Evolutionary conservation across 352 stramenopile genomes (phyloP).

Genomic region (Phytophthora megakarya): DNA sequence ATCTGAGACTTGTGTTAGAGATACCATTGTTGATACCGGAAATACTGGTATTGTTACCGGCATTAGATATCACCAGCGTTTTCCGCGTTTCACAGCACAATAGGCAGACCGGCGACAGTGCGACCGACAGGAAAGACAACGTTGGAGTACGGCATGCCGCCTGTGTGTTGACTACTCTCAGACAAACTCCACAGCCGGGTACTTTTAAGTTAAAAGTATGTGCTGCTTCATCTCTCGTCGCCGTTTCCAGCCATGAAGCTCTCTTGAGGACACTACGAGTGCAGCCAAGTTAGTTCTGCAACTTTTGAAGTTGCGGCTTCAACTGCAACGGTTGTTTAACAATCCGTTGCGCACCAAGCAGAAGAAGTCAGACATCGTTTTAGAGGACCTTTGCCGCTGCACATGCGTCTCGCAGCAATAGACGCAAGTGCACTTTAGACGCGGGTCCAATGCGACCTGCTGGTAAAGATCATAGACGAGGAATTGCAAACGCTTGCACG

Average conservation of each 20-base stretch:
- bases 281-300: background rate
- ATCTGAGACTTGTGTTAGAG: too few relatives aligned
- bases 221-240: too few relatives aligned
- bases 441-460: background rate
- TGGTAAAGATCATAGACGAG: conserved; percentile 14
- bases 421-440: background rate
- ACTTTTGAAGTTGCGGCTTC: conserved; percentile 36
- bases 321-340: conserved; percentile 27
- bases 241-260: conserved; percentile 99
- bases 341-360: conserved; percentile 19
- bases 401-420: too few relatives aligned
- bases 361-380: conserved; percentile 20
- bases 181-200: conserved; percentile 97
- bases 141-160: conserved; percentile 97
- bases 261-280: too few relatives aligned
- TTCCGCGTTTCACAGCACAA: conserved; percentile 95
- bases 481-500: conserved; percentile 16
- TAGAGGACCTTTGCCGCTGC: too few relatives aligned
- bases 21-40: too few relatives aligned
- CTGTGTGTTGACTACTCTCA: conserved; percentile 97
- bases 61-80: too few relatives aligned
- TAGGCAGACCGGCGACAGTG: conserved; percentile 82
- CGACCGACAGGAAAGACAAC: conserved; percentile 93
- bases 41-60: too few relatives aligned
- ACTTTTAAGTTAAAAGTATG: too few relatives aligned